A percentile compares a stretch with the other conserved stretches of the same genome.
Conservation (phyloP, 2,329 filamentous ascomycete species). For the Aspergillus viridinutans region DNA sequence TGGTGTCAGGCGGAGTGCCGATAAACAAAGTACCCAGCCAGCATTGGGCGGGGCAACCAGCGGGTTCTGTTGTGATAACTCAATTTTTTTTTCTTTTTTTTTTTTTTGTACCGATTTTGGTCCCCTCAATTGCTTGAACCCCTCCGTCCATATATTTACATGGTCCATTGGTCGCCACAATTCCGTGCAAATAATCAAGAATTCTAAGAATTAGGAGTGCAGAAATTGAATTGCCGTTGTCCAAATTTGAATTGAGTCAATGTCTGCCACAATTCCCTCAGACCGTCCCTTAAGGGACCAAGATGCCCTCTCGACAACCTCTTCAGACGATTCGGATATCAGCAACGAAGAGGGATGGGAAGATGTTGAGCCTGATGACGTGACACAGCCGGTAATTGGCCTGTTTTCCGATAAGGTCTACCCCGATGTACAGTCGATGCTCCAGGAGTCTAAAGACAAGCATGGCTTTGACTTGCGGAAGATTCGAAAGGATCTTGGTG, state of each 20-base stretch:
- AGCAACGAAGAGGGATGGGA: constrained; percentile 53
- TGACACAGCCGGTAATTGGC: constrained; percentile 61
- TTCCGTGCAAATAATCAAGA: background rate
- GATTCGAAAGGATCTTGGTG: constrained; percentile 50
- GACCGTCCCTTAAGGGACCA: constrained; percentile 19
- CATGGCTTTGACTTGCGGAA: constrained; percentile 64
- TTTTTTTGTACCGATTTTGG: constrained; percentile 2
- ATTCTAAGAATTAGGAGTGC: background rate
- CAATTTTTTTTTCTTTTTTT: constrained; percentile 5
- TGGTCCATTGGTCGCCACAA: background rate
- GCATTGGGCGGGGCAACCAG: constrained; percentile 17
- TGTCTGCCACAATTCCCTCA: constrained; percentile 27
- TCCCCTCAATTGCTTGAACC: background rate
- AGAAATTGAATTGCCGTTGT: background rate
- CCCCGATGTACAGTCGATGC: constrained; percentile 60
- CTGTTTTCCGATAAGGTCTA: constrained; percentile 66
- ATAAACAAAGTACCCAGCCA: constrained; percentile 17
- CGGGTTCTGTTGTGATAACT: background rate
- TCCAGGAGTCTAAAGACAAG: constrained; percentile 63
- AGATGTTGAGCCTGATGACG: constrained; percentile 59
- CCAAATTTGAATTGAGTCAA: constrained; percentile 11
- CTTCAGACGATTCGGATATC: constrained; percentile 44
- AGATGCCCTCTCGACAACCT: constrained; percentile 21
- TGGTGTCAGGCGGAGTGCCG: constrained; percentile 6
- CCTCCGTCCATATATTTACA: background rate